Conservation (phyloP, 192 early-diverging fungal genomes). For the Podochytrium sp. region DNA sequence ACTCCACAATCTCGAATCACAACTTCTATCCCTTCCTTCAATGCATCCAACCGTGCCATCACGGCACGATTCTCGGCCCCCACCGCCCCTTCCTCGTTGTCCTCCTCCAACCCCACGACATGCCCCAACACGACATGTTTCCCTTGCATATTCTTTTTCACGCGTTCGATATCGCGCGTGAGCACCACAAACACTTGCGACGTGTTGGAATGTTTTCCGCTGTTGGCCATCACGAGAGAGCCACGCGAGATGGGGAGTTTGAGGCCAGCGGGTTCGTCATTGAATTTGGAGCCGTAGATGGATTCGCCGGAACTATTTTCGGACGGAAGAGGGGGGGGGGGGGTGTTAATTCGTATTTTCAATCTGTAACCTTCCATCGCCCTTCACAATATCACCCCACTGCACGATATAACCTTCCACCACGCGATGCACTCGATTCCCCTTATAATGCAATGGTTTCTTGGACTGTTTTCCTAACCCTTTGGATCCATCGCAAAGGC, state of each 20-base stretch:
- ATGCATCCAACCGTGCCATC: constrained; percentile 27
- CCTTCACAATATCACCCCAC: constrained; percentile 66
- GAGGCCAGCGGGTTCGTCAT: constrained; percentile 59
- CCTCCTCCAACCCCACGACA: constrained; percentile 17
- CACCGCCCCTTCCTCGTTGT: not conserved
- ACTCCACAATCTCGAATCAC: constrained; percentile 34
- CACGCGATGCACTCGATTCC: constrained; percentile 62
- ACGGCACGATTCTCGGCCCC: constrained; percentile 18
- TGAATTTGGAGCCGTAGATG: constrained; percentile 83
- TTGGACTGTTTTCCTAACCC: constrained; percentile 66
- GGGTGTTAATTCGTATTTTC: not conserved
- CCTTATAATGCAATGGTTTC: constrained; percentile 80
- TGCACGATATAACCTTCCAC: constrained; percentile 88
- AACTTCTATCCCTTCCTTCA: constrained; percentile 26
- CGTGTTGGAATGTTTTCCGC: constrained; percentile 70
- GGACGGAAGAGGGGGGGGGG: not conserved
- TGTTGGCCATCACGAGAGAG: constrained; percentile 83
- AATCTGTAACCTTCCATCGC: constrained; percentile 31
- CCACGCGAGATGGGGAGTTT: constrained; percentile 64
- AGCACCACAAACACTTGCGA: constrained; percentile 88
- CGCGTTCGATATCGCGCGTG: constrained; percentile 39
- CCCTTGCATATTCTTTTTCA: constrained; percentile 42
- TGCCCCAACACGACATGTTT: constrained; percentile 72
- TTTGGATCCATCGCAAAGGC: constrained; percentile 83
- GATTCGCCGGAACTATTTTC: constrained; percentile 57